Evolutionary conservation across 148 eudicot species (phyloP).

Genomic region (Chenopodium formosanum): DNA sequence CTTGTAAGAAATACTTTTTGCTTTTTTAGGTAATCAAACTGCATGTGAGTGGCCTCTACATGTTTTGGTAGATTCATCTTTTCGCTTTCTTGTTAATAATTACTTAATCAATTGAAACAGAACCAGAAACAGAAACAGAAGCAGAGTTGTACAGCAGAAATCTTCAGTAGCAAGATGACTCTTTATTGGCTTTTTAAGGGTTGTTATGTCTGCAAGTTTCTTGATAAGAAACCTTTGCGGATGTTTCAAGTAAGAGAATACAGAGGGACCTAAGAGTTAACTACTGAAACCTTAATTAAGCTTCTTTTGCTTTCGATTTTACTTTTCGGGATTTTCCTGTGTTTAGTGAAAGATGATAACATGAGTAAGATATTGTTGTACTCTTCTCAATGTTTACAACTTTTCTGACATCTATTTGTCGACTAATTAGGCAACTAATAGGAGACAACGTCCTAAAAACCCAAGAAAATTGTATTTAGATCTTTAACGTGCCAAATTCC

Average conservation of each 20-base stretch:
- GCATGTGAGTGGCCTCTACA: not conserved
- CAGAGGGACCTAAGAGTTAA: not conserved
- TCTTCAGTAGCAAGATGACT: not conserved
- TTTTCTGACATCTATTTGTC: not conserved
- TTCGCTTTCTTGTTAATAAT: not conserved
- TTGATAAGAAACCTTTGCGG: slow-evolving; percentile 20
- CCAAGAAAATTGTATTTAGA: not conserved
- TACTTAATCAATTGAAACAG: not conserved
- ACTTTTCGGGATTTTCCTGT: not conserved
- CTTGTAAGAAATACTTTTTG: not conserved
- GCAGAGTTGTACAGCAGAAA: not conserved
- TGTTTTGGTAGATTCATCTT: not conserved
- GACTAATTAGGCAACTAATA: not conserved
- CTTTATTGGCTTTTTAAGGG: slow-evolving; percentile 6
- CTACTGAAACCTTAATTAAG: not conserved
- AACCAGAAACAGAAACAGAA: not conserved
- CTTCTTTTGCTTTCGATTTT: not conserved
- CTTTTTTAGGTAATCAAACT: not conserved
- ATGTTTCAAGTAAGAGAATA: slow-evolving; percentile 23
- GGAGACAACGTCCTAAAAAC: not conserved
- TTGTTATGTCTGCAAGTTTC: not conserved
- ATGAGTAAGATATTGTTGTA: not conserved
- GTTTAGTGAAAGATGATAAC: not conserved
- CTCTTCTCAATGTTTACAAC: not conserved
- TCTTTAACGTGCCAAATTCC: not conserved